Base-by-base conservation (phyloP, 2,329 filamentous ascomycete genomes). In the Juglanconis sp. region DNA sequence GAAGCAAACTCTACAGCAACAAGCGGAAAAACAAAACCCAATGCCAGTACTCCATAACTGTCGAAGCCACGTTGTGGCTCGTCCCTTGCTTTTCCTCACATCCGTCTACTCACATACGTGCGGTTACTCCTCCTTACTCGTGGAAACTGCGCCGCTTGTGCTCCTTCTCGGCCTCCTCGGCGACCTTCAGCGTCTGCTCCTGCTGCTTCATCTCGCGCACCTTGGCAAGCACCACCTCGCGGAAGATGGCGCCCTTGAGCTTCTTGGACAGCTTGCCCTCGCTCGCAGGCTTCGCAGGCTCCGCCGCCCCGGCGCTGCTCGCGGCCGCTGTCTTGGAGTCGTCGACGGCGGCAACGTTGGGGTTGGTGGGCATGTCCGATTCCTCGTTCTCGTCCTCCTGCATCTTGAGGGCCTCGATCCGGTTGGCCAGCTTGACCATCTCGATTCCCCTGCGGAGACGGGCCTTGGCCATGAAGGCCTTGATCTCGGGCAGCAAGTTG, bases 401-500 rank as follows among this genome's bases (percentile, higher is more conserved):
- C 80, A 96, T 89, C 78, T 92, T 96, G 78, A 99, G 88, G 36
- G 90, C 85, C 73, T 96, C 92, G 78, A 99, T 98, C 65, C 94
- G 91, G 78, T 97, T 97, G 66, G 92, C 87, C 57, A 99, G 86
- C 78, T 96, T 97, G 81, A 98, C 90, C 70, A 96, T 88, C 76
- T 98, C 92, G 78, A 99, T 96, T 69, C 93, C 94, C 65, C 94
- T 90, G 75, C 90, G 90, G 68, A 99, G 89, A 64, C 92, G 92
- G 60, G 92, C 91, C 76, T 92, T 92, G 65, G 93, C 89, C 76
- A 96, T 92, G 80, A 95, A 96, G 56, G 92, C 89, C 76, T 90
- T 91, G 81, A 99, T 96, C 79, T 99, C 95, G 67, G 95, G 95
- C 74, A 99, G 79, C 84, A 99, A 85, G 82, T 99, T 93, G 85